Evolutionary conservation across 352 stramenopile genomes (phyloP), one percentile per base, ranked within the genome.

Genomic region (Globisporangium ultimum): DNA sequence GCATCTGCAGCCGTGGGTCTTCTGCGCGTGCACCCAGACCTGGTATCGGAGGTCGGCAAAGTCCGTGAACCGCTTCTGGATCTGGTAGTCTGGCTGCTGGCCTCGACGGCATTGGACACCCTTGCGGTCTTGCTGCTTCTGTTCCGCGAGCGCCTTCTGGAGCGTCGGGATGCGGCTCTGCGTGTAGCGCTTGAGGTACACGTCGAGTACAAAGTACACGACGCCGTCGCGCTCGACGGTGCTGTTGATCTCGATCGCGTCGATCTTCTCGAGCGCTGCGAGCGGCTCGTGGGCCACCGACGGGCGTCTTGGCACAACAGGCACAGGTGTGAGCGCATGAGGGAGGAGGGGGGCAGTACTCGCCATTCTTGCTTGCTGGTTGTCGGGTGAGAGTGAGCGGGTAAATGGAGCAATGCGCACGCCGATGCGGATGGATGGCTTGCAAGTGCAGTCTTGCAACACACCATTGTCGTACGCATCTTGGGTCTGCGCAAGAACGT

Each of bases 161-260:
- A 77, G 76, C 17, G 72, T 82, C 41, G 75, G 80, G 52, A 90
- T 85, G 49, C 78, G 78, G n/a, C 65, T 84, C 28, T 36, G 28
- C 57, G 77, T 72, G 38, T 60, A 62, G 54, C 76, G 72, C 62
- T 88, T 56, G 5, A 88, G 63, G 67, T 71, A 90, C n/a, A 90
- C 68, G 43, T 90, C 71, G 47, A 78, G 63, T n/a, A 70, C 64
- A 55, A 72, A 78, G 60, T 71, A 74, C 32, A 58, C 49, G 20
- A 61, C 56, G 18, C 53, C 51, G 57, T 74, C 28, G 55, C 60
- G 61, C 55, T 68, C 60, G 34, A 68, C 40, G 15, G 52, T 50
- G 28, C 53, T 43, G 28, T 53, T 55, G 50, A 76, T 61, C 53
- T 76, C 69, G 36, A 76, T 17, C 13, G 48, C 54, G 42, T 67